Base-by-base conservation (phyloP, 2,329 filamentous ascomycete species). In the Monosporascus ibericus region DNA sequence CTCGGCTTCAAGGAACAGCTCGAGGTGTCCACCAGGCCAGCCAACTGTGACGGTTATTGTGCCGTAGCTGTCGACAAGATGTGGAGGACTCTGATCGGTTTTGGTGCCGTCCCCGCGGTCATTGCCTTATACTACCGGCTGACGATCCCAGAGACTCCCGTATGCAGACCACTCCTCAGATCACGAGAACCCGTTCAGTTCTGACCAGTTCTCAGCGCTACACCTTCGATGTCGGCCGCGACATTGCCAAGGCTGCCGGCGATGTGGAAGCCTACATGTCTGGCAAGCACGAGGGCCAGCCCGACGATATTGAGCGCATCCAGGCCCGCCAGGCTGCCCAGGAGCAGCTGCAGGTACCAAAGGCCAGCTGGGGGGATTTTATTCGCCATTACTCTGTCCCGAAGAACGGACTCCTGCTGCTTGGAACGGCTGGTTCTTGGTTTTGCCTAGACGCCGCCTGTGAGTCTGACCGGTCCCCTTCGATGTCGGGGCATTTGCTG, bases 401-500 rank as follows among this genome's bases (percentile, higher is more conserved):
- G 76, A 87, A 84, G 73, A 85, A 92, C 66, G 83, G 79, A 51
- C 82, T 85, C 65, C 78, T 91, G 17, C 80, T 90, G 0, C 74
- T 90, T 42, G 88, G 88, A n/a, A 92, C 88, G 14, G 87, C 88
- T 14, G 86, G 86, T 40, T 92, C 89, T 2, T 95, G 90, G 89
- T 92, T 92, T 70, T 81, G 88, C 25, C 55, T 65, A 37, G 65
- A 67, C 46, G 63, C 67, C 51, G 70, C 83, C 89, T 50, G 82
- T 65, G 55, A 61, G 62, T 65, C 30, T n/a, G 38, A 7, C 18
- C 27, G 11, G 74, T 73, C 1, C 15, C 34, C 15, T 46, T 2
- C n/a, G n/a, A 34, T 22, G 2, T 25, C 15, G 5, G 37, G 14
- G 2, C 51, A 42, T 47, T 22, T 44, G 47, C 54, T 59, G 36